A percentile compares a stretch with the other conserved stretches of the same genome.
Conservation (phyloP, 108 stramenopile genomes). For the Fragilariopsis cylindrus region DNA sequence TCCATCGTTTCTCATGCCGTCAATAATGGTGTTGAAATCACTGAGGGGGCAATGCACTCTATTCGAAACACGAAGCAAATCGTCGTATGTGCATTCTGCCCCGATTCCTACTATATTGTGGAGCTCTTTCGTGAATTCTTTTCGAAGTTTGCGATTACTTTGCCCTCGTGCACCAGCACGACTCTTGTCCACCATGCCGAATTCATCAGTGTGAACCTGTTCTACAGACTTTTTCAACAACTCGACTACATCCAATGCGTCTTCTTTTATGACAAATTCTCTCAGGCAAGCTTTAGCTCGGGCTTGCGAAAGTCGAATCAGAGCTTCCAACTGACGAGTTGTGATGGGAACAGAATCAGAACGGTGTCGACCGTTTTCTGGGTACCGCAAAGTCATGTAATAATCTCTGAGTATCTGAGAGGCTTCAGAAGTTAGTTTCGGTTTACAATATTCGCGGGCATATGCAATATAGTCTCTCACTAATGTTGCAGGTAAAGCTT, state of each 20-base stretch:
- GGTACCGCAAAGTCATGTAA: constrained; percentile 87
- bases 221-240: constrained; percentile 76
- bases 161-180: constrained; percentile 78
- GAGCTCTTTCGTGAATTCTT: constrained; percentile 47
- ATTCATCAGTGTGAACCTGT: constrained; percentile 74
- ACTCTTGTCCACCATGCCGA: constrained; percentile 64
- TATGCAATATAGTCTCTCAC: constrained; percentile 97
- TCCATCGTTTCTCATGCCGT: constrained; percentile 68
- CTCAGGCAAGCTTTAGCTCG: constrained; percentile 94
- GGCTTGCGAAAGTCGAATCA: constrained; percentile 94
- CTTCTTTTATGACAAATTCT: constrained; percentile 86
- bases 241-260: constrained; percentile 97
- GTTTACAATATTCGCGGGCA: constrained; percentile 91
- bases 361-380: constrained; percentile 41
- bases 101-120: constrained; percentile 49
- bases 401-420: constrained; percentile 85
- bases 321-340: constrained; percentile 94
- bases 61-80: constrained; percentile 69
- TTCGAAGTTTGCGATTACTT: constrained; percentile 69
- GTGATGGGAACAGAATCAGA: constrained; percentile 92
- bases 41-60: constrained; percentile 53
- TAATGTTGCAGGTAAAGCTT: constrained; percentile 76
- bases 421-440: constrained; percentile 85
- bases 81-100: constrained; percentile 50
- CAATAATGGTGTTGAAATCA: constrained; percentile 69